Percentiles rank a stretch among this genome's conserved stretches.
phyloP scores from a whole-genome alignment of 495 filamentous ascomycete genomes.

The Thermothielavioides terrestris region DNA sequence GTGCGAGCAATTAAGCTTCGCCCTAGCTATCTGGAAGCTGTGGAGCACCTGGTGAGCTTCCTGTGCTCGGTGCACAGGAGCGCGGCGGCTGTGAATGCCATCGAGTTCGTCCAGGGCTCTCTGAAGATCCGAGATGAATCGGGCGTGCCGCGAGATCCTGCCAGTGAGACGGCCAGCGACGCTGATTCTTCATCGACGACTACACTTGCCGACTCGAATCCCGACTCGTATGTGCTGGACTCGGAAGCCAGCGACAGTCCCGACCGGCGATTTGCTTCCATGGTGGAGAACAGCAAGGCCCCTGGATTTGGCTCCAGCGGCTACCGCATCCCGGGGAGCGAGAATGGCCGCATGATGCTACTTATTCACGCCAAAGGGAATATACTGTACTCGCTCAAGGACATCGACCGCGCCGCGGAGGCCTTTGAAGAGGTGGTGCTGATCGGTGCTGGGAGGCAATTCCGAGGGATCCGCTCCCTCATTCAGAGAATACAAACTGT shows the following conservation, averaged over 20 bases:
- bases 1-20: slow-evolving; percentile 68
- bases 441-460: slow-evolving; percentile 68
- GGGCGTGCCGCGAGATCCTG: slow-evolving; percentile 7
- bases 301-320: slow-evolving; percentile 73
- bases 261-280: slow-evolving; percentile 10
- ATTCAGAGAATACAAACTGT: slow-evolving; percentile 75
- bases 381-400: slow-evolving; percentile 88
- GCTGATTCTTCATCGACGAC: slow-evolving; percentile 14
- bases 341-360: slow-evolving; percentile 89
- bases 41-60: slow-evolving; percentile 88
- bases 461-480: slow-evolving; percentile 65
- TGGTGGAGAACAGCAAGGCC: slow-evolving; percentile 41
- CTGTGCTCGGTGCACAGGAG: slow-evolving; percentile 74
- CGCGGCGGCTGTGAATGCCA: slow-evolving; percentile 79
- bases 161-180: slow-evolving; percentile 17
- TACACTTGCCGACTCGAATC: slow-evolving; percentile 10
- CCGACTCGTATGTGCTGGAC: slow-evolving; percentile 18
- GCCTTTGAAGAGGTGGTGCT: slow-evolving; percentile 94
- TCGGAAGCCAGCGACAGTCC: slow-evolving; percentile 19
- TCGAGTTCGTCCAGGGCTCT: slow-evolving; percentile 76
- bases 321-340: slow-evolving; percentile 74
- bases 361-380: slow-evolving; percentile 96
- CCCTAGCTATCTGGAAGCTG: slow-evolving; percentile 91
- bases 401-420: slow-evolving; percentile 72
- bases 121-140: slow-evolving; percentile 45